These are phyloP conservation scores for Solidago caesia DNA, from an alignment of 129 eudicot species.

Conservation along the genomic window DNA sequence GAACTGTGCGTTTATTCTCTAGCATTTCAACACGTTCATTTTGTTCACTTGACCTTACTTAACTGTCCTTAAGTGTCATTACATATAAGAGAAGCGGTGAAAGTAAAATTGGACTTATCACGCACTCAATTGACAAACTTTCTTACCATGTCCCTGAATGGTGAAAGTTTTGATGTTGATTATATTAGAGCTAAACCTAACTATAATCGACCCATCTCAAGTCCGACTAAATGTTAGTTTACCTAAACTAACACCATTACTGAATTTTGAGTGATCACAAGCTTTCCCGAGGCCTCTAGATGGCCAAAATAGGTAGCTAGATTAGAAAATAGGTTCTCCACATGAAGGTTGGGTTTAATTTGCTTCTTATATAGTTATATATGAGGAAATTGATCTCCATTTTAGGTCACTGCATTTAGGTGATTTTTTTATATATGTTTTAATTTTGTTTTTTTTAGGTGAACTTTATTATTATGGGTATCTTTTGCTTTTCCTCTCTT, in stretches of 20 bases:
- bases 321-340: background rate
- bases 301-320: background rate
- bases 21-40: no score
- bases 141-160: background rate
- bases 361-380: background rate
- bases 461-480: background rate
- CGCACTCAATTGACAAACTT: background rate
- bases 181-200: background rate
- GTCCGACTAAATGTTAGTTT: background rate
- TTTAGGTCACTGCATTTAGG: background rate
- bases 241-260: background rate
- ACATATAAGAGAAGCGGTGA: background rate
- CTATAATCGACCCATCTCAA: background rate
- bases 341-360: background rate
- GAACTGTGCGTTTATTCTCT: no score
- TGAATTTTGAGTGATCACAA: slow-evolving; percentile 1
- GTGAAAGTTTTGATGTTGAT: background rate
- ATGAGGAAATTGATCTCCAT: background rate
- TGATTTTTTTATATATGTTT: no score
- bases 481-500: background rate
- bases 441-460: background rate
- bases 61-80: background rate
- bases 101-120: background rate
- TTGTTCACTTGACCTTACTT: no score
- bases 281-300: background rate